Base-by-base conservation (phyloP, 306 rosid genomes). In the Lupinus albus region DNA sequence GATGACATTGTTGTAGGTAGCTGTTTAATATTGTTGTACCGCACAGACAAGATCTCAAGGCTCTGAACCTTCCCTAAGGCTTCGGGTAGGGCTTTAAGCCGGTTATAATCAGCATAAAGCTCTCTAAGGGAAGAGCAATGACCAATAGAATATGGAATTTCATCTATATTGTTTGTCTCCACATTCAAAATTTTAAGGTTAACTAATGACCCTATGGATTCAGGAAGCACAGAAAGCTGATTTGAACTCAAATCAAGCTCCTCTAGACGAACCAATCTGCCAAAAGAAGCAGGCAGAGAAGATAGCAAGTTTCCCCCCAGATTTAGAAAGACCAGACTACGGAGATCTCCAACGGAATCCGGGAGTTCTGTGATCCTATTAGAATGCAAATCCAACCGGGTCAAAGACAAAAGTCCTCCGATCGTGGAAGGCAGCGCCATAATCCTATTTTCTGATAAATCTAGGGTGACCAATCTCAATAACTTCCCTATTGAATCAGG, bases 61-160 rank as follows among this genome's bases (percentile, higher is more conserved):
- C 80, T 75, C 78, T 68, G 84, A 72, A 87, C 83, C 70, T 75
- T 87, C 9, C 94, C 94, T 0, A 85, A 83, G 8, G 94, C 94
- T 72, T 87, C 94, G 6, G 94, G 94, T 15, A 87, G 86, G 54
- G 94, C 90, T 60, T 87, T 87, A 49, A 87, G 88, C 66, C 81
- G 67, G 49, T 87, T 87, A 64, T 84, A 87, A 62, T 87, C 94
- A 1, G 87, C 84, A 59, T 9, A 78, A 45, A 87, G 83, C 85
- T 83, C 94, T 44, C 41, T 73, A 11, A 87, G 88, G 0, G 86
- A 77, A 8, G 82, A 7, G 70, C 94, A 87, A 30, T 63, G 84
- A 46, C 88, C 94, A 11, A 87, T 79, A 4, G 84, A 78, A 48
- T 87, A 83, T 0, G 94, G 88, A 54, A 87, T 79, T 67, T 87